Evolutionary conservation across 176 grass and related monocot genomes (phyloP).

Genomic region (Paspalum vaginatum): DNA sequence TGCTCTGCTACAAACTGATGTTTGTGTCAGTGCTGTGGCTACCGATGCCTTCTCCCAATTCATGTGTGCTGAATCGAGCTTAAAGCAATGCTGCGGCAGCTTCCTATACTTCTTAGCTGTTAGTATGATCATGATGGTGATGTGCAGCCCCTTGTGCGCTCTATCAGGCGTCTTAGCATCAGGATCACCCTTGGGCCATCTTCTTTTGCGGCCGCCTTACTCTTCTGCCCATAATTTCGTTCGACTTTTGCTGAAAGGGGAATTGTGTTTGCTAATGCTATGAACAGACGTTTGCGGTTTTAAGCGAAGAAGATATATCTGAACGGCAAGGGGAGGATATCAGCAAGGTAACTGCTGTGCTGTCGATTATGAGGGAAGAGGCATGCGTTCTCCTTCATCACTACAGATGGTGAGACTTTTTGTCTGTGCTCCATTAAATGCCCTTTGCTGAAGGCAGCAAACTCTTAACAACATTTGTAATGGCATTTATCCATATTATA

Average conservation of each 20-base stretch:
- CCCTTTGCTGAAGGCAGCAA: neutral
- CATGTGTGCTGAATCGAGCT: neutral
- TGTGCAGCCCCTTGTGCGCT: neutral
- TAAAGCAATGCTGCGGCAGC: neutral
- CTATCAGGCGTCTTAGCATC: neutral
- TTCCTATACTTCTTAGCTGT: neutral
- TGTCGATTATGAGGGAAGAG: constrained; percentile 62
- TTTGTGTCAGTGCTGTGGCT: neutral
- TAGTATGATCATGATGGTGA: neutral
- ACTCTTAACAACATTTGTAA: neutral
- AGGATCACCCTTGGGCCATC: neutral
- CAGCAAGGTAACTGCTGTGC: constrained; percentile 52
- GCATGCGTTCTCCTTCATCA: constrained; percentile 77
- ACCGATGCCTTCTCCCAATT: neutral
- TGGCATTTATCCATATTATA: neutral
- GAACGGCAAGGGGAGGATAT: constrained; percentile 74
- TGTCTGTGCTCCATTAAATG: neutral
- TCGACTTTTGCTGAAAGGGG: constrained; percentile 25
- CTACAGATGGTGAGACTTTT: constrained; percentile 74
- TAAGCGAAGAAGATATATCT: constrained; percentile 61
- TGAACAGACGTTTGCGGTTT: constrained; percentile 69
- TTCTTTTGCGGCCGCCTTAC: neutral
- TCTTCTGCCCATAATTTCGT: neutral
- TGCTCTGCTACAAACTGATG: constrained; percentile 2
- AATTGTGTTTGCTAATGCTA: constrained; percentile 41